Conservation (phyloP, 768 basidiomycete species). For the Austroboletus eburneus region DNA sequence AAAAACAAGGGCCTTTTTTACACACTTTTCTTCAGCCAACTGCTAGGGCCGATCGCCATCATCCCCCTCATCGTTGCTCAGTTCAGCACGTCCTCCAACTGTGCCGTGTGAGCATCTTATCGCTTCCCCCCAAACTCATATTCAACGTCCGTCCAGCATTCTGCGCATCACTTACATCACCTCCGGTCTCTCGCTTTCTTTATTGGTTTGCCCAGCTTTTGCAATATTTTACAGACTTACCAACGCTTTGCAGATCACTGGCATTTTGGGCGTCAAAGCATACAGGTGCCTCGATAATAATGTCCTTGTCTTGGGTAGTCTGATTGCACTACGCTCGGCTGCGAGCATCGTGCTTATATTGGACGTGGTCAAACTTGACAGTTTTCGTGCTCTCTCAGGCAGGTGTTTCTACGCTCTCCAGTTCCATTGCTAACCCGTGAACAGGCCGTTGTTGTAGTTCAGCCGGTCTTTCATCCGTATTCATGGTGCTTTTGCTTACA, state of each 20-base stretch:
- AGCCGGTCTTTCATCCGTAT: constrained; percentile 34
- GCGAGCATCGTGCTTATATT: constrained; percentile 40
- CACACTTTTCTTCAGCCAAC: background rate
- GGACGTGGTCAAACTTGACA: constrained; percentile 37
- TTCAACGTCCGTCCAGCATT: constrained; percentile 25
- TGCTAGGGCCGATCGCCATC: constrained; percentile 44
- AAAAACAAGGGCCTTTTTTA: constrained; percentile 60
- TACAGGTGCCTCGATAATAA: constrained; percentile 62
- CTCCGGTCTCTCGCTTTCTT: constrained; percentile 33
- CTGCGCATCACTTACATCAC: constrained; percentile 28
- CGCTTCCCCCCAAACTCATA: background rate
- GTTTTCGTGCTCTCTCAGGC: constrained; percentile 49
- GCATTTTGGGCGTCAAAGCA: constrained; percentile 61
- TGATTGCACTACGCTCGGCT: constrained; percentile 41
- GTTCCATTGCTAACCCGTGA: background rate
- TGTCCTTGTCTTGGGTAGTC: constrained; percentile 43
- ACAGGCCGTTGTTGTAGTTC: constrained; percentile 47
- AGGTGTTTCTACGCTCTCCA: background rate
- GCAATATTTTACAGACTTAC: background rate
- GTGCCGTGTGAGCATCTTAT: too few relatives aligned
- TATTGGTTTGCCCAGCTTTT: constrained; percentile 32
- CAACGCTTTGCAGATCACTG: constrained; percentile 43
- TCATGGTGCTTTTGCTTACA: constrained; percentile 45
- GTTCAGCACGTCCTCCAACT: constrained; percentile 26
- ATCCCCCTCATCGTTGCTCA: constrained; percentile 44